Conservation (phyloP, 2,329 filamentous ascomycete species). For the Capronia americana region DNA sequence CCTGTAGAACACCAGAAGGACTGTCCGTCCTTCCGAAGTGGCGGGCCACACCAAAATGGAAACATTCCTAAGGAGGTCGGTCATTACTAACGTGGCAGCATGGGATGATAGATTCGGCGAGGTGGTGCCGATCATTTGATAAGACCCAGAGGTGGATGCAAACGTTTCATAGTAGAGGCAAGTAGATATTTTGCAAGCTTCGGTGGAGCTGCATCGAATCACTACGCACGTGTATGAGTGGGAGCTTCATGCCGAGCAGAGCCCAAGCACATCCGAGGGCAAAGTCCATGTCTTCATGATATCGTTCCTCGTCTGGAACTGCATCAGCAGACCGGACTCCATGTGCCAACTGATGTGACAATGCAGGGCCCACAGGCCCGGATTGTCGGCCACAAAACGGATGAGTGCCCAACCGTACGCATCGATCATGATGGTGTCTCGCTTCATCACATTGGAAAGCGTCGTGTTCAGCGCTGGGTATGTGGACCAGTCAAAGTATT, state of each 20-base stretch:
- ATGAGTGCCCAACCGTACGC: conserved; percentile 44
- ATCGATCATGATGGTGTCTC: conserved; percentile 46
- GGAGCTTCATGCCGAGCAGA: conserved; percentile 4
- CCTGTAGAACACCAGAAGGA: no score
- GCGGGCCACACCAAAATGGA: no score
- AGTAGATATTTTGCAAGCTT: background rate
- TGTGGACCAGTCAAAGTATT: conserved; percentile 51
- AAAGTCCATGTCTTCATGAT: conserved; percentile 17
- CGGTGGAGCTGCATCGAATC: background rate
- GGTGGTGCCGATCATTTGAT: no score
- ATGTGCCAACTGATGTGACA: conserved; percentile 50
- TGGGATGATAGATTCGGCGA: background rate
- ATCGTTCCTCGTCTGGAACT: conserved; percentile 19
- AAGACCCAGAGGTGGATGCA: no score
- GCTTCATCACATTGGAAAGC: conserved; percentile 10
- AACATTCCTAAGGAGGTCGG: no score
- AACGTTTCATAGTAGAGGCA: background rate
- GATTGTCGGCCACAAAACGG: conserved; percentile 47
- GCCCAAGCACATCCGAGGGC: conserved; percentile 16
- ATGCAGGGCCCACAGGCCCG: conserved; percentile 47
- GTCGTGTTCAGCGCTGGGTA: conserved; percentile 14
- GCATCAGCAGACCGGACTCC: conserved; percentile 41
- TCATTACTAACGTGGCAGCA: no score
- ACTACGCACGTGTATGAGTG: background rate
- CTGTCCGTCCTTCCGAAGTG: no score